phyloP scores from a whole-genome alignment of 2,329 filamentous ascomycete genomes.

The Didymella arachidicola region DNA sequence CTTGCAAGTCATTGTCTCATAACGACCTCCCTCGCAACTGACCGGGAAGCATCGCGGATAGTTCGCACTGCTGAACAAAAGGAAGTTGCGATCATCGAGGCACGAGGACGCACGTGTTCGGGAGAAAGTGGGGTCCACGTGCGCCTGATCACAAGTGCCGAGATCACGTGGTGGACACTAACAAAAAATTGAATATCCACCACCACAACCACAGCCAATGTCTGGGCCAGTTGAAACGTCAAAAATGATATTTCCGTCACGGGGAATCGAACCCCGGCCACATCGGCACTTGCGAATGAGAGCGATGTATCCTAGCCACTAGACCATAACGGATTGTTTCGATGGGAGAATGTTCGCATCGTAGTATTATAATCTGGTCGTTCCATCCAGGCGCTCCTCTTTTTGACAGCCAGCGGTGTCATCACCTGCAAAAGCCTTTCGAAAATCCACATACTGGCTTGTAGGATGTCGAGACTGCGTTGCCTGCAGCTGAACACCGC shows the following conservation, averaged over 20 bases:
- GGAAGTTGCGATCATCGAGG: neutral
- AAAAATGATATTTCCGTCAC: slow-evolving; percentile 9
- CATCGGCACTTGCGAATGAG: slow-evolving; percentile 7
- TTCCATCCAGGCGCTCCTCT: too few species aligned
- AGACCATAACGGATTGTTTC: neutral
- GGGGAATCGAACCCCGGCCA: slow-evolving; percentile 13
- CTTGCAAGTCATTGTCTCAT: too few species aligned
- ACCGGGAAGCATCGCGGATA: too few species aligned
- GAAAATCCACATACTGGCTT: too few species aligned
- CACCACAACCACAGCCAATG: neutral
- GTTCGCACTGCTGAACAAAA: neutral
- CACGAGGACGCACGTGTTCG: neutral
- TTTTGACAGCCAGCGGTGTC: too few species aligned
- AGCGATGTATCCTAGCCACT: slow-evolving; percentile 17
- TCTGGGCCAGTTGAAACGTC: neutral
- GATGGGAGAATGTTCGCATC: neutral
- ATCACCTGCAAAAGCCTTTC: too few species aligned
- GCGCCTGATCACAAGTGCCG: neutral
- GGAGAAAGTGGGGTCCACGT: neutral
- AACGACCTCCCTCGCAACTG: too few species aligned
- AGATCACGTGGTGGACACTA: neutral
- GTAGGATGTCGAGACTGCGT: too few species aligned
- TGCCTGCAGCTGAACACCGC: too few species aligned
- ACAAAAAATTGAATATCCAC: neutral
- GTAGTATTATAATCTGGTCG: too few species aligned